These are phyloP conservation scores for Stipa capillata DNA, from an alignment of 176 grass and related monocot species.

Conservation along the genomic window DNA sequence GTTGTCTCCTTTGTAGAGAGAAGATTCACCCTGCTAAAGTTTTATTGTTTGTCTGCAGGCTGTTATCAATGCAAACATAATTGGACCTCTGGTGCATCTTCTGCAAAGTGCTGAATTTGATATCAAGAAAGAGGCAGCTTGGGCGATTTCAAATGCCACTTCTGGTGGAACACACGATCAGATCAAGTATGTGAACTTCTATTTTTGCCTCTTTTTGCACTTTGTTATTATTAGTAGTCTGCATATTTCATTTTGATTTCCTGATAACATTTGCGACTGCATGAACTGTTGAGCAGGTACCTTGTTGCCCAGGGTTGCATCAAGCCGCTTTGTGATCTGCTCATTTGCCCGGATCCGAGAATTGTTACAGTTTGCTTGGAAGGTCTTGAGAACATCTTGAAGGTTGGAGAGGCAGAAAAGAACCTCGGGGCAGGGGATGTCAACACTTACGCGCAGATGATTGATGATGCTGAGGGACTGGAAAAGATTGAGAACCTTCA, in stretches of 20 bases:
- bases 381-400: conserved; percentile 88
- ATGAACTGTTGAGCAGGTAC: conserved; percentile 34
- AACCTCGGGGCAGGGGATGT: conserved; percentile 57
- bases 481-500: conserved; percentile 98
- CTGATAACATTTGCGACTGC: background rate
- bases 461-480: conserved; percentile 88
- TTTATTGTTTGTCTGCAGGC: conserved; percentile 23
- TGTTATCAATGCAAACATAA: conserved; percentile 55
- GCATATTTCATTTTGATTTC: background rate
- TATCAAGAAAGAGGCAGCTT: conserved; percentile 71
- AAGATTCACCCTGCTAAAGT: background rate
- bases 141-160: conserved; percentile 78
- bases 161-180: conserved; percentile 67
- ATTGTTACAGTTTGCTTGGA: conserved; percentile 90
- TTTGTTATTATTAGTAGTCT: background rate
- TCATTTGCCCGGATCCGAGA: conserved; percentile 75
- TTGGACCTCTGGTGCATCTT: conserved; percentile 51
- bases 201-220: background rate
- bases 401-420: conserved; percentile 72
- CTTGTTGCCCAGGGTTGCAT: conserved; percentile 85
- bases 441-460: conserved; percentile 66
- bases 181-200: conserved; percentile 36
- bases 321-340: conserved; percentile 88
- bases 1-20: background rate
- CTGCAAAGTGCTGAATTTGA: conserved; percentile 75